These are phyloP conservation scores for Amanita subjunquillea DNA, from an alignment of 768 basidiomycete species.

Conservation along the genomic window DNA sequence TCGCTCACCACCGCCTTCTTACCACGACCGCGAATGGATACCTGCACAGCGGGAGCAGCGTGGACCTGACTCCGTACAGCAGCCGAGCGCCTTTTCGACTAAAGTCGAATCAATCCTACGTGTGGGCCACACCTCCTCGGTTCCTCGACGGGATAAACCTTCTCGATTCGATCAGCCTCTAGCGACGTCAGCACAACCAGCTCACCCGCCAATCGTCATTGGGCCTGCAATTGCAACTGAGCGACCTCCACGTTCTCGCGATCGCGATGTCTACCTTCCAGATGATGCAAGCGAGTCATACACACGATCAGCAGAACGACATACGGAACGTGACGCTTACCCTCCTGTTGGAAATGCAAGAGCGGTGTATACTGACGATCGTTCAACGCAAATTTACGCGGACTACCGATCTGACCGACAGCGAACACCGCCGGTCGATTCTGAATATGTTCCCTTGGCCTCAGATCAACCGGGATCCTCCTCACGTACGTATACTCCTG, in stretches of 20 bases:
- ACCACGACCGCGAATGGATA: slow-evolving; percentile 17
- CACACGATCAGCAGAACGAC: slow-evolving; percentile 4
- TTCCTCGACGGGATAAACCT: slow-evolving; percentile 7
- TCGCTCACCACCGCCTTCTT: slow-evolving; percentile 32
- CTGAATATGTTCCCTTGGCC: slow-evolving; percentile 1
- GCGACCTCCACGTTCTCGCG: neutral
- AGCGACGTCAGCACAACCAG: neutral
- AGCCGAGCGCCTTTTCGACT: neutral
- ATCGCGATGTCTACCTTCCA: slow-evolving; percentile 15
- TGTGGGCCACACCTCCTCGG: slow-evolving; percentile 2
- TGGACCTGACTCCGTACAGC: slow-evolving; percentile 11
- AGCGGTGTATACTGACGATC: slow-evolving; percentile 4
- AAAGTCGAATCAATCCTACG: slow-evolving; percentile 1
- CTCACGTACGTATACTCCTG: slow-evolving; percentile 23
- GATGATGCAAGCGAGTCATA: slow-evolving; percentile 12
- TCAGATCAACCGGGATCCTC: slow-evolving; percentile 13
- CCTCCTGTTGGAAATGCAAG: slow-evolving; percentile 6
- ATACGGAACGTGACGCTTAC: slow-evolving; percentile 7
- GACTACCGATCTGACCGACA: neutral
- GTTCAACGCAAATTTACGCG: neutral
- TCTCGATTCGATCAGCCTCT: slow-evolving; percentile 18
- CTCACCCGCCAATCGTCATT: neutral
- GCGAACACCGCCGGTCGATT: neutral
- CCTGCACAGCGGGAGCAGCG: slow-evolving; percentile 12
- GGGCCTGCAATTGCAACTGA: neutral